phyloP scores from a whole-genome alignment of 2,329 filamentous ascomycete species.

The Diplodia sapinea region DNA sequence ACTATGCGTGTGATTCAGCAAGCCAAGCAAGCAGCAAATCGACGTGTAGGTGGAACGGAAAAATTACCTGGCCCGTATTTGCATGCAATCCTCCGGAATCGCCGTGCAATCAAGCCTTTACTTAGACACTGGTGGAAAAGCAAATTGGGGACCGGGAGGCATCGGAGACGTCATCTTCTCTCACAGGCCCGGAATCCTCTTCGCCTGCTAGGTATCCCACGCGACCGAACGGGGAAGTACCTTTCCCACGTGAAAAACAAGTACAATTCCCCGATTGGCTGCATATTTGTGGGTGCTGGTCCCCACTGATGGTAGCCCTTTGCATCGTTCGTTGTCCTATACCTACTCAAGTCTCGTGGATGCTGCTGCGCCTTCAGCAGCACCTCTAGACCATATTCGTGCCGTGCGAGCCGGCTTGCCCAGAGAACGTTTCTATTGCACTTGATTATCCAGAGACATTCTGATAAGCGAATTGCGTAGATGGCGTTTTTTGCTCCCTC shows the following conservation, averaged over 20 bases:
- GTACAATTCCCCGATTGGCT: background rate
- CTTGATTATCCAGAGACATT: background rate
- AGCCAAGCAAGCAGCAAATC: background rate
- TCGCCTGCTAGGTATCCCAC: too few species aligned
- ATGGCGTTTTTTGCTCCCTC: background rate
- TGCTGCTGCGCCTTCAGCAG: background rate
- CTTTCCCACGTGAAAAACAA: background rate
- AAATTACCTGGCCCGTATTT: background rate
- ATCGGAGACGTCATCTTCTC: background rate
- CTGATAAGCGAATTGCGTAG: background rate
- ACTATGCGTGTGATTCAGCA: background rate
- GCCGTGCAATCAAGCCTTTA: background rate
- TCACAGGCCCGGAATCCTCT: too few species aligned
- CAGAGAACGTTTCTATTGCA: background rate
- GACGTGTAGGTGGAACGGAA: background rate
- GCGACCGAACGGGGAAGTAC: background rate
- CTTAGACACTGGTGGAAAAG: background rate
- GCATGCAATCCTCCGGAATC: background rate
- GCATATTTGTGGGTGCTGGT: background rate
- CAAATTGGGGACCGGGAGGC: background rate
- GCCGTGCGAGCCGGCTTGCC: background rate
- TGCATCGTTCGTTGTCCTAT: background rate
- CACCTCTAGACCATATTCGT: background rate
- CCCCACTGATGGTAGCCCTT: background rate
- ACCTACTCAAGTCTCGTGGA: background rate